Evolutionary conservation across 805 yeast species (phyloP).

Genomic region (Candida mattraensis): DNA sequence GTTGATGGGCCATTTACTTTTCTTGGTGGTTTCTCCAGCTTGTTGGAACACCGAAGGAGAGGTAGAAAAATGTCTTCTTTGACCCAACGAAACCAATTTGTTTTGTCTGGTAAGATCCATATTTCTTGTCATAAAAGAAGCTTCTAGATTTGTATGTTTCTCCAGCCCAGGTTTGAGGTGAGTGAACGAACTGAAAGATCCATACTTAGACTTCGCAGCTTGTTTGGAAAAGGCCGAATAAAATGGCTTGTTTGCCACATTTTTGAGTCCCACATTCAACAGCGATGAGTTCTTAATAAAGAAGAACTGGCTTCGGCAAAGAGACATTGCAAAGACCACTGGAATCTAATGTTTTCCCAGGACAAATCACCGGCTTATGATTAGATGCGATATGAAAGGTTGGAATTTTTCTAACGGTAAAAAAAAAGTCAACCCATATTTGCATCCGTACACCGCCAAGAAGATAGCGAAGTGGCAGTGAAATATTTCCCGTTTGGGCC

Average conservation of each 20-base stretch:
- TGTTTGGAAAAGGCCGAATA: background rate
- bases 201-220: background rate
- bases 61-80: conserved; percentile 19
- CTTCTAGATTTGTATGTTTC: too few relatives aligned
- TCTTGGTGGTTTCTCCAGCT: conserved; percentile 3
- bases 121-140: too few relatives aligned
- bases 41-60: conserved; percentile 5
- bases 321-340: conserved; percentile 23
- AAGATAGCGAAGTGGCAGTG: too few relatives aligned
- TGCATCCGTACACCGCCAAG: conserved; percentile 6
- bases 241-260: conserved; percentile 8
- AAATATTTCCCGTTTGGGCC: too few relatives aligned
- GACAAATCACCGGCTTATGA: background rate
- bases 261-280: conserved; percentile 28
- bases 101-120: too few relatives aligned
- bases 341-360: background rate
- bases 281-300: conserved; percentile 55
- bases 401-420: conserved; percentile 4
- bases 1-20: conserved; percentile 38
- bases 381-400: too few relatives aligned
- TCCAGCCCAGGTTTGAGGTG: background rate
- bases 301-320: conserved; percentile 57
- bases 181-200: conserved; percentile 1
- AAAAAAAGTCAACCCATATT: conserved; percentile 1
- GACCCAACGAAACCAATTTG: conserved; percentile 1